phyloP scores from a whole-genome alignment of 208 protist genomes.

The Kentomonas sorsogonicus region DNA sequence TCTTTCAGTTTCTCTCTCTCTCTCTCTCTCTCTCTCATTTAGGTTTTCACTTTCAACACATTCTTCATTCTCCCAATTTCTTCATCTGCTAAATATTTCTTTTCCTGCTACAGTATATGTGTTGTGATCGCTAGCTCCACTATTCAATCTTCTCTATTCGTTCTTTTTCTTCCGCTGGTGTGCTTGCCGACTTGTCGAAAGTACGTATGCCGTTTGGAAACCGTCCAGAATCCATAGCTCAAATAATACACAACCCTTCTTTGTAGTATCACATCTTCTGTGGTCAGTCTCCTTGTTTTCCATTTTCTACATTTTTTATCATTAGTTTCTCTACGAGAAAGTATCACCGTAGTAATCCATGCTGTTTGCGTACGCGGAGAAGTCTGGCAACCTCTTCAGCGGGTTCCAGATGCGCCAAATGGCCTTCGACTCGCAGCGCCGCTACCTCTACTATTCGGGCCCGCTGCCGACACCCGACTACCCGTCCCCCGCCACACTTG shows the following conservation, averaged over 20 bases:
- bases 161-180: too few species aligned
- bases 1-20: slow-evolving; percentile 2
- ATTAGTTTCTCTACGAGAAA: not conserved
- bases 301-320: not conserved
- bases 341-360: slow-evolving; percentile 7
- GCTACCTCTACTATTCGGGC: slow-evolving; percentile 56
- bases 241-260: too few species aligned
- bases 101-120: not conserved
- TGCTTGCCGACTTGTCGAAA: too few species aligned
- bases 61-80: slow-evolving; percentile 4
- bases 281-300: not conserved
- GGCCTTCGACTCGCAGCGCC: slow-evolving; percentile 64
- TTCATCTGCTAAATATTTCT: slow-evolving; percentile 6
- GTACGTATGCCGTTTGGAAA: too few species aligned
- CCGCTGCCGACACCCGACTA: slow-evolving; percentile 9
- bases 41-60: slow-evolving; percentile 3
- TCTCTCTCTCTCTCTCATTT: not conserved
- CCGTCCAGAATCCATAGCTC: too few species aligned
- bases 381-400: slow-evolving; percentile 39
- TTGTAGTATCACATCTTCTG: too few species aligned
- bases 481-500: slow-evolving; percentile 1
- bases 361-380: slow-evolving; percentile 61
- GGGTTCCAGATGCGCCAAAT: slow-evolving; percentile 58
- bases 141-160: not conserved
- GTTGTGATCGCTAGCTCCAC: not conserved